Conservation (phyloP, 306 rosid genomes). For the Dryas octopetala region DNA sequence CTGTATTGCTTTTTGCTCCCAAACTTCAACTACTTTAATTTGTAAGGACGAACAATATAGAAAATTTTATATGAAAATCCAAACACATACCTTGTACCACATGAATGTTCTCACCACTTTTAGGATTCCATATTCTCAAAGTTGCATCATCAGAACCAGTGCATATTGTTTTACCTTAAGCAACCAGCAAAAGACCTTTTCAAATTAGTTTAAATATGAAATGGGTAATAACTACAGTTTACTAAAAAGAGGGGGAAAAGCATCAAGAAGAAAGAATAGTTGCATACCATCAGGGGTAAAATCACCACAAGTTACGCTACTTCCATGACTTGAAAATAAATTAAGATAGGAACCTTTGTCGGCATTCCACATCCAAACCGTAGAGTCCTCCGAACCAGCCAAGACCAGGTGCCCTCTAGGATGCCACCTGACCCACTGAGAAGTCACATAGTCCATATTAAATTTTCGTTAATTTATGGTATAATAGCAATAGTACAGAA, state of each 20-base stretch:
- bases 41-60: not conserved
- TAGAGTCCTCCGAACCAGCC: slow-evolving; percentile 86
- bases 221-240: not conserved
- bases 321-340: slow-evolving; percentile 70
- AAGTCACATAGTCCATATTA: slow-evolving; percentile 29
- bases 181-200: slow-evolving; percentile 25
- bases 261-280: slow-evolving; percentile 26
- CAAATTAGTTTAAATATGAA: not conserved
- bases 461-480: slow-evolving; percentile 10
- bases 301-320: slow-evolving; percentile 84
- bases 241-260: not conserved
- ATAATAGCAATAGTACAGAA: not conserved
- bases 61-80: slow-evolving; percentile 9
- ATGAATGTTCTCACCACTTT: slow-evolving; percentile 73
- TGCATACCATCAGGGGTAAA: slow-evolving; percentile 90
- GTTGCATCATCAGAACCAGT: slow-evolving; percentile 92
- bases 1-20: not conserved
- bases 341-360: slow-evolving; percentile 53
- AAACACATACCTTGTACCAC: slow-evolving; percentile 64
- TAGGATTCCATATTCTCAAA: slow-evolving; percentile 92
- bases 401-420: slow-evolving; percentile 77
- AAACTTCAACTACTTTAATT: not conserved
- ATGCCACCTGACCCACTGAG: slow-evolving; percentile 96
- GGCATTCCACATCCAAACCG: slow-evolving; percentile 93
- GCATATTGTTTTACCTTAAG: slow-evolving; percentile 75